Percentiles rank a stretch among this genome's conserved stretches.
Evolutionary conservation across 2,329 filamentous ascomycete species (phyloP).

Genomic region (Cladosporium phlei): DNA sequence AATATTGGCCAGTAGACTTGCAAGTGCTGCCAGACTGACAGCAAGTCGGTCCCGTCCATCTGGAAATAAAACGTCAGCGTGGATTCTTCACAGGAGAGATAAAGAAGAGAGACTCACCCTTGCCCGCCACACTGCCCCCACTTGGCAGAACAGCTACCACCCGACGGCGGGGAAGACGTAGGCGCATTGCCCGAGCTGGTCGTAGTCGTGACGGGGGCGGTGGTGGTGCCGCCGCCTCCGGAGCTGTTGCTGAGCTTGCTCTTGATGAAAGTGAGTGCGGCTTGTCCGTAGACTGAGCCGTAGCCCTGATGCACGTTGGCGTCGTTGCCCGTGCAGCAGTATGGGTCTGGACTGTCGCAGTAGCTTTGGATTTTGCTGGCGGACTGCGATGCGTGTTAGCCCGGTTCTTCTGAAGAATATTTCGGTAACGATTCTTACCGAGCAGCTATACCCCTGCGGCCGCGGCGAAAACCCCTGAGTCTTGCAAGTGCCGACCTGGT

Average conservation of each 20-base stretch:
- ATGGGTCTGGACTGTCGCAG: constrained; percentile 60
- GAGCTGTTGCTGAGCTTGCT: constrained; percentile 38
- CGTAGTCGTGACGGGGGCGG: background rate
- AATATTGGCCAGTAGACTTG: constrained; percentile 14
- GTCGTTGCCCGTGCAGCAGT: constrained; percentile 62
- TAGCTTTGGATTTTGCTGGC: constrained; percentile 57
- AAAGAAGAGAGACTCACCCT: background rate
- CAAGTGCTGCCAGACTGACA: constrained; percentile 12
- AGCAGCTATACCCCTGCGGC: constrained; percentile 8
- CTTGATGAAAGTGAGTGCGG: constrained; percentile 58
- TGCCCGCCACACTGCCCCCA: constrained; percentile 10
- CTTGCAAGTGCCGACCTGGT: constrained; percentile 57
- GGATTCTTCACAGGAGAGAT: no score
- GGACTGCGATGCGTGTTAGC: background rate
- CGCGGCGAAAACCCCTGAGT: constrained; percentile 29
- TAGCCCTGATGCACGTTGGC: constrained; percentile 59
- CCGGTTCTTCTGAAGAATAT: no score
- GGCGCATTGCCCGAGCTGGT: background rate
- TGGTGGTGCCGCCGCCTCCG: background rate
- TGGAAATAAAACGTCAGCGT: no score
- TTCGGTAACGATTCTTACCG: constrained; percentile 52
- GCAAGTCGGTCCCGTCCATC: constrained; percentile 5
- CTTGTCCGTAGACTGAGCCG: constrained; percentile 54
- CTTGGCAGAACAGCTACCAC: constrained; percentile 14
- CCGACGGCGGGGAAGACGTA: background rate